Percentiles rank a stretch among this genome's conserved stretches.
Conservation (phyloP, 2,329 filamentous ascomycete species). For the Cordyceps cateniannulata region DNA sequence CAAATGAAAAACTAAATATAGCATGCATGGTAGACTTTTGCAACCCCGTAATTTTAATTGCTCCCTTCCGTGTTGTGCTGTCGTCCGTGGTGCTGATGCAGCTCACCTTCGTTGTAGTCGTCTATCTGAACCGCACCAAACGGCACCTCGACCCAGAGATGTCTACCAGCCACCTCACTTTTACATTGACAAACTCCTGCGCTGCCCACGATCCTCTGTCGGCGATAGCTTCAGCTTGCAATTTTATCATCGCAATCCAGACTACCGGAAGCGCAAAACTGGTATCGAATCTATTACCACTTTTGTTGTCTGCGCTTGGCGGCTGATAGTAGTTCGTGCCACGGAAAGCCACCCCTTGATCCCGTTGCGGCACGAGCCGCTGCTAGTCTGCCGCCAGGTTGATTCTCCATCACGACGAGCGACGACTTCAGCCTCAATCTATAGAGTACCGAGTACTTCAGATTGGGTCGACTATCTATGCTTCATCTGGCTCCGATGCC, state of each 20-base stretch:
- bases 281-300: too few species aligned
- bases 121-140: constrained; percentile 10
- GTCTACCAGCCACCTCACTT: constrained; percentile 13
- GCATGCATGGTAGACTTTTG: neutral
- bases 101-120: constrained; percentile 3
- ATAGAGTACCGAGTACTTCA: neutral
- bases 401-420: neutral
- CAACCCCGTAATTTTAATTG: too few species aligned
- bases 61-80: neutral
- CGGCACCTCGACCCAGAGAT: constrained; percentile 2
- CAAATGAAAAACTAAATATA: neutral
- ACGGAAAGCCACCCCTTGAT: neutral
- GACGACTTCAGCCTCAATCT: neutral
- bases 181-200: constrained; percentile 2
- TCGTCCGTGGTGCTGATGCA: neutral
- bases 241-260: neutral
- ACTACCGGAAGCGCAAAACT: too few species aligned
- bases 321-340: neutral
- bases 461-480: neutral
- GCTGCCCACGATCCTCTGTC: neutral
- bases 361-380: constrained; percentile 11
- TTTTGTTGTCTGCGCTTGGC: neutral
- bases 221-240: neutral
- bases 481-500: neutral
- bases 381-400: neutral